phyloP scores from a whole-genome alignment of 2,329 filamentous ascomycete species.

The Calonectria hawksworthii region DNA sequence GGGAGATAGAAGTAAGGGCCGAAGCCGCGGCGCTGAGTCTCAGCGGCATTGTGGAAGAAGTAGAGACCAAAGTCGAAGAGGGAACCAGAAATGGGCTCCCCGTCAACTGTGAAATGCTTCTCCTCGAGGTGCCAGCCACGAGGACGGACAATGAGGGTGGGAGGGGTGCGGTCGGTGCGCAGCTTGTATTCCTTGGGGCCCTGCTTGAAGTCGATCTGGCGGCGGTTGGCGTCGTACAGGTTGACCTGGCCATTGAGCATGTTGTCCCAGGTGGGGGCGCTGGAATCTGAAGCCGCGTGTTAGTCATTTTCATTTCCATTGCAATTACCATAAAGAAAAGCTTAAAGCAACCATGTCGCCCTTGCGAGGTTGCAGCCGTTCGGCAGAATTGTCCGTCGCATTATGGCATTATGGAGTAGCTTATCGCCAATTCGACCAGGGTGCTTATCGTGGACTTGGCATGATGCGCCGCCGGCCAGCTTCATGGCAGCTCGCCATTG shows the following conservation, averaged over 20 bases:
- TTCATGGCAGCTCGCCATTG: conserved; percentile 5
- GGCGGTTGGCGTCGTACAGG: conserved; percentile 94
- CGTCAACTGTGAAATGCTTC: conserved; percentile 97
- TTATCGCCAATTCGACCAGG: conserved; percentile 18
- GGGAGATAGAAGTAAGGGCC: conserved; percentile 98
- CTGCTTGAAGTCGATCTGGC: conserved; percentile 96
- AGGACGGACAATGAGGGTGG: conserved; percentile 93
- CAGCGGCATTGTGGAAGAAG: conserved; percentile 98
- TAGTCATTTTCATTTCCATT: conserved; percentile 37
- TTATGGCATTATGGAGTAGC: not conserved
- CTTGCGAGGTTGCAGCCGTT: not conserved
- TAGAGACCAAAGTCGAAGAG: conserved; percentile 99
- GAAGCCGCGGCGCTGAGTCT: conserved; percentile 85
- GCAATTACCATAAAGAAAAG: not conserved
- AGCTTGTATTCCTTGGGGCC: conserved; percentile 98
- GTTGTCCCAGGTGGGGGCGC: conserved; percentile 97
- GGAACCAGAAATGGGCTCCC: conserved; percentile 91
- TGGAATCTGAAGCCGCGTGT: conserved; percentile 76
- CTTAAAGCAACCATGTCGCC: not conserved
- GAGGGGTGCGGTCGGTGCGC: conserved; percentile 85
- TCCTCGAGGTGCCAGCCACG: conserved; percentile 98
- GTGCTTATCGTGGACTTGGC: conserved; percentile 4
- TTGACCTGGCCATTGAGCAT: conserved; percentile 99
- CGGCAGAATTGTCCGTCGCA: not conserved
- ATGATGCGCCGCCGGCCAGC: conserved; percentile 21